phyloP scores from a whole-genome alignment of 306 rosid species.

The Vigna hirtella region DNA sequence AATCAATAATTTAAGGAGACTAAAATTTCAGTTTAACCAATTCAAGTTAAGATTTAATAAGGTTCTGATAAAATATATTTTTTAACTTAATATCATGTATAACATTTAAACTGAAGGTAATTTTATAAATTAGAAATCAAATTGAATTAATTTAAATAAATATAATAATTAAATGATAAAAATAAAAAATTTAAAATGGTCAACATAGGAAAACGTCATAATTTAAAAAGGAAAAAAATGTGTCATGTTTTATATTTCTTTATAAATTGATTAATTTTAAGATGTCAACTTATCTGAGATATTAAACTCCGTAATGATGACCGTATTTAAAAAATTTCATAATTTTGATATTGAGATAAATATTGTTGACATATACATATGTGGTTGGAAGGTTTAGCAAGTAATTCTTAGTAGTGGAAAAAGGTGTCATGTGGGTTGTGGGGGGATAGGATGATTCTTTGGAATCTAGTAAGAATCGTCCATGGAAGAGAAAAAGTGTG shows the following conservation, averaged over 20 bases:
- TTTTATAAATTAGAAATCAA: not conserved
- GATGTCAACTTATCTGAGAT: too few relatives aligned
- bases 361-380: not conserved
- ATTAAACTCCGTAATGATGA: too few relatives aligned
- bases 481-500: slow-evolving; percentile 40
- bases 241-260: too few relatives aligned
- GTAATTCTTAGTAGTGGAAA: not conserved
- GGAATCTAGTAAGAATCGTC: slow-evolving; percentile 55
- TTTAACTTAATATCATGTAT: not conserved
- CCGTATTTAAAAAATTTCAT: not conserved
- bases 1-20: too few relatives aligned
- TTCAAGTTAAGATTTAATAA: not conserved
- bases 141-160: too few relatives aligned
- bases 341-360: not conserved
- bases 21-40: too few relatives aligned
- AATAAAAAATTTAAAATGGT: not conserved
- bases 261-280: too few relatives aligned
- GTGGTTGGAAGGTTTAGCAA: not conserved
- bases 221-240: not conserved
- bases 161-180: too few relatives aligned
- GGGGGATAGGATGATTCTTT: slow-evolving; percentile 54
- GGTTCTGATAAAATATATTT: not conserved
- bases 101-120: not conserved
- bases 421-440: slow-evolving; percentile 26
- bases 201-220: not conserved